Conservation (phyloP, 1,284 basidiomycete genomes). For the Grifola frondosa region DNA sequence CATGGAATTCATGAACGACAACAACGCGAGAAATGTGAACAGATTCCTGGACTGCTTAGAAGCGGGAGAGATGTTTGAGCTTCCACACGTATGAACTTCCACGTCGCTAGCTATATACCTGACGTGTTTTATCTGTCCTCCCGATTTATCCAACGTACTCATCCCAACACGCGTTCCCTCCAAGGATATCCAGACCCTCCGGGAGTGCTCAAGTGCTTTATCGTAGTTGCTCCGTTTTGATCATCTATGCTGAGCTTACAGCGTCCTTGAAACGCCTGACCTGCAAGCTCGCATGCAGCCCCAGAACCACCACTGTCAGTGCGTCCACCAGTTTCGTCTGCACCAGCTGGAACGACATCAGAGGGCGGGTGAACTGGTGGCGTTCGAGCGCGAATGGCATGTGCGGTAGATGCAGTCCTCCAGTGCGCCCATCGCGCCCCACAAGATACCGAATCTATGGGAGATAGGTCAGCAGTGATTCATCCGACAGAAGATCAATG, state of each 20-base stretch:
- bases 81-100: no score
- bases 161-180: slow-evolving; percentile 88
- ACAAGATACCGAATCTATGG: slow-evolving; percentile 80
- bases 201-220: slow-evolving; percentile 82
- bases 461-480: no score
- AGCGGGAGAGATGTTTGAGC: no score
- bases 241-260: no score
- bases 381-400: slow-evolving; percentile 83
- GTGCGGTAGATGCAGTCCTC: slow-evolving; percentile 87
- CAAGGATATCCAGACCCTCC: slow-evolving; percentile 86
- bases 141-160: no score
- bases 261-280: no score
- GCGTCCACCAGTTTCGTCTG: slow-evolving; percentile 98
- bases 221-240: slow-evolving; percentile 98
- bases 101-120: no score
- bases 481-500: not conserved
- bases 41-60: no score
- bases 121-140: no score
- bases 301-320: slow-evolving; percentile 80
- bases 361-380: slow-evolving; percentile 85
- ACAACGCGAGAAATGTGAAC: no score
- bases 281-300: slow-evolving; percentile 74
- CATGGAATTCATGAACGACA: no score
- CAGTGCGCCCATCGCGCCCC: slow-evolving; percentile 93
- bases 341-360: slow-evolving; percentile 93